Conservation (phyloP, 768 basidiomycete species). For the Boletus subparvulus region DNA sequence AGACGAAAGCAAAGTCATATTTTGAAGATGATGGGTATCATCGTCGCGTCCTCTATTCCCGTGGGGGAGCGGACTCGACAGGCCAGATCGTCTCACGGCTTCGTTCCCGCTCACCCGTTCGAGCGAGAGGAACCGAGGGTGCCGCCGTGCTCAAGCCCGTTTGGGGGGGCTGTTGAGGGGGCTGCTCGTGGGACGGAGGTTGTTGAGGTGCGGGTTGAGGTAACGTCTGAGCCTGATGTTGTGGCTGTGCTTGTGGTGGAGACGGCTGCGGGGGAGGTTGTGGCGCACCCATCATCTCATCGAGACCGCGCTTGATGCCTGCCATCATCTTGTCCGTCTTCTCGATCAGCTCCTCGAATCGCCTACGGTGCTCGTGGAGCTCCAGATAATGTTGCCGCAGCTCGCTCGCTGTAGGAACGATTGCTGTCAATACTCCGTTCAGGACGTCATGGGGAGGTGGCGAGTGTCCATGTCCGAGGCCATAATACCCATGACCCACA, state of each 20-base stretch:
- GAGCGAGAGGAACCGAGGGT: conserved; percentile 22
- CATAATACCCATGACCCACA: conserved; percentile 37
- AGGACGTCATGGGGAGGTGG: conserved; percentile 35
- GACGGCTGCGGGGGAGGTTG: conserved; percentile 26
- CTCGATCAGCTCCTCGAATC: conserved; percentile 72
- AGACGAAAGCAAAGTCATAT: conserved; percentile 31
- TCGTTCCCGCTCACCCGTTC: conserved; percentile 30
- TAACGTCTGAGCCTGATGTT: conserved; percentile 23
- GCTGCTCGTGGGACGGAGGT: conserved; percentile 29
- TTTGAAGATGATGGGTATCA: conserved; percentile 18
- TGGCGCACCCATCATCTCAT: conserved; percentile 59
- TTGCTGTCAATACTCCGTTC: conserved; percentile 26
- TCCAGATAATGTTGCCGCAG: conserved; percentile 71
- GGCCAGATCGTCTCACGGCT: conserved; percentile 31
- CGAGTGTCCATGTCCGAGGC: conserved; percentile 39
- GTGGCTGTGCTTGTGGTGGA: conserved; percentile 24
- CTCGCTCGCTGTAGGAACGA: conserved; percentile 53
- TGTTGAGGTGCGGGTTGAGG: conserved; percentile 25
- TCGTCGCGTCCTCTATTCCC: conserved; percentile 26
- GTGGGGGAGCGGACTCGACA: conserved; percentile 26
- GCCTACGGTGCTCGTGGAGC: conserved; percentile 59
- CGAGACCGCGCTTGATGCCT: conserved; percentile 69
- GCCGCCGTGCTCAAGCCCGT: conserved; percentile 10
- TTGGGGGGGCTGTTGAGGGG: conserved; percentile 23
- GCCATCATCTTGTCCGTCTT: conserved; percentile 73